Conservation (phyloP, 176 grass and related monocot species). For the Saccharum officinarum region DNA sequence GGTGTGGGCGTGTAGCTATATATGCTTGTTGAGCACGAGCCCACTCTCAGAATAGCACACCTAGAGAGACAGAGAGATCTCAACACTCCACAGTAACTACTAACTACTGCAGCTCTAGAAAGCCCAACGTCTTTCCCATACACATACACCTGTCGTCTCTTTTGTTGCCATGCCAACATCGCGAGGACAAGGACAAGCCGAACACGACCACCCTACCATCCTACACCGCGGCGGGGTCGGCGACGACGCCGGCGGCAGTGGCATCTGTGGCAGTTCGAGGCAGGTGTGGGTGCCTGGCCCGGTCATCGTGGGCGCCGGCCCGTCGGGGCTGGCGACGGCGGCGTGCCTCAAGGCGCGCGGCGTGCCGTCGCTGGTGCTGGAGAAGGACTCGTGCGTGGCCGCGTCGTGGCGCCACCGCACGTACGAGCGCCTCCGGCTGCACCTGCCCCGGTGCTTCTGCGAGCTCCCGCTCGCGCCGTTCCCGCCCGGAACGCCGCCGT, state of each 20-base stretch:
- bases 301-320: constrained; percentile 79
- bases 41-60: background rate
- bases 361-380: constrained; percentile 72
- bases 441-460: constrained; percentile 71
- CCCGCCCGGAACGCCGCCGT: constrained; percentile 59
- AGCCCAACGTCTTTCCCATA: background rate
- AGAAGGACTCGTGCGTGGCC: constrained; percentile 74
- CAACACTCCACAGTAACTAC: constrained; percentile 18
- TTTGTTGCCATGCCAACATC: constrained; percentile 40
- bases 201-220: background rate
- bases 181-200: background rate
- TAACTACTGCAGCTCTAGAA: background rate
- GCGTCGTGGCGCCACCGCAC: constrained; percentile 73
- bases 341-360: constrained; percentile 72
- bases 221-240: background rate
- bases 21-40: constrained; percentile 7
- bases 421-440: constrained; percentile 81
- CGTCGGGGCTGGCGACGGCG: constrained; percentile 73
- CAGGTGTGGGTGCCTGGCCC: constrained; percentile 86
- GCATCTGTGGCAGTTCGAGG: background rate
- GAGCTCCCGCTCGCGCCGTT: constrained; percentile 71
- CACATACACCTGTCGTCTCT: background rate
- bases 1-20: background rate
- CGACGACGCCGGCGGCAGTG: background rate
- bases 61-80: background rate